Percentiles rank a stretch among this genome's conserved stretches.
Conservation (phyloP, 352 stramenopile genomes). For the Pseudoperonospora humuli region DNA sequence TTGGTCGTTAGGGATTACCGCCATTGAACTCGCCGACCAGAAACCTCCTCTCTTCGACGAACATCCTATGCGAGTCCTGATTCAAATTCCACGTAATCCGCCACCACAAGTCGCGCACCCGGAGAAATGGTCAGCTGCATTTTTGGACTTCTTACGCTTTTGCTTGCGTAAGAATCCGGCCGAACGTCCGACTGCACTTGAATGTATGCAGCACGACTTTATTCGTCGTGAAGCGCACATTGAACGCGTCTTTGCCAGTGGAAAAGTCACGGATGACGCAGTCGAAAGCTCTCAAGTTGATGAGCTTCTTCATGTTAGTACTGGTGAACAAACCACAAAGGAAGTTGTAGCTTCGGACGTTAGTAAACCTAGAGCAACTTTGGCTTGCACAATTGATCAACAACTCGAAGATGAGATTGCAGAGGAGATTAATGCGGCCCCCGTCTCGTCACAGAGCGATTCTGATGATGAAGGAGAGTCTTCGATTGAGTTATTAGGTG, state of each 20-base stretch:
- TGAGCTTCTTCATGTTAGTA: not conserved
- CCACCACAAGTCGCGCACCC: conserved; percentile 70
- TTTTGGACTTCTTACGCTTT: conserved; percentile 82
- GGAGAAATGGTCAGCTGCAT: conserved; percentile 61
- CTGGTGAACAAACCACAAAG: not conserved
- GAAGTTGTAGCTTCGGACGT: not conserved
- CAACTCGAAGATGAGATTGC: conserved; percentile 26
- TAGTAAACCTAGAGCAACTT: not conserved
- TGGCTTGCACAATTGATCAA: conserved; percentile 12
- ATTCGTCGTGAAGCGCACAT: conserved; percentile 41
- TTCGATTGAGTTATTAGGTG: conserved; percentile 9
- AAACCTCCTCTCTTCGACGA: conserved; percentile 88
- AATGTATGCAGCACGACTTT: conserved; percentile 89
- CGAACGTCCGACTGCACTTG: conserved; percentile 59
- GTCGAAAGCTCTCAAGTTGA: not conserved
- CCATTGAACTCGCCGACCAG: conserved; percentile 88
- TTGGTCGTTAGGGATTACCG: conserved; percentile 87
- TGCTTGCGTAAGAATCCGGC: conserved; percentile 68
- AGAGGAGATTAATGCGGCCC: conserved; percentile 28
- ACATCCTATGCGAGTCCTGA: conserved; percentile 80
- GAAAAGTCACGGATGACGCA: conserved; percentile 1
- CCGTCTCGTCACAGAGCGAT: conserved; percentile 7
- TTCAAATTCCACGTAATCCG: conserved; percentile 73
- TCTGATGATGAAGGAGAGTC: conserved; percentile 15
- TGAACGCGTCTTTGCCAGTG: conserved; percentile 27